A percentile compares a stretch with the other conserved stretches of the same genome.
Evolutionary conservation across 176 grass and related monocot genomes (phyloP).

Genomic region (Panicum miliaceum): DNA sequence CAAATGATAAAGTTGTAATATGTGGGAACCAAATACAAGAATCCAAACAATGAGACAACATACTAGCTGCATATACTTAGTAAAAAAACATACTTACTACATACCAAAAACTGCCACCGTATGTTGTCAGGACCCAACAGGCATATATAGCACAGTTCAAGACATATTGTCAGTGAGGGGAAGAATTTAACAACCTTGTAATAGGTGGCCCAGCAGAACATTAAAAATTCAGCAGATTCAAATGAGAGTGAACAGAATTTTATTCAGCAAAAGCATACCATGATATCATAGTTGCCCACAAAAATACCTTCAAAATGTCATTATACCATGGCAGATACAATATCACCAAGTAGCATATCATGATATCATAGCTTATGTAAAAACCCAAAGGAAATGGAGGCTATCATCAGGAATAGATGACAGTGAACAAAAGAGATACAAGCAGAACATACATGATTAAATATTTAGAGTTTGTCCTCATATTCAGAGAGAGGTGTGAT

Average conservation of each 20-base stretch:
- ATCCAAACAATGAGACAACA: no score
- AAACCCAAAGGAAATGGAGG: background rate
- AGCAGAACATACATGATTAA: background rate
- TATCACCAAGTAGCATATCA: background rate
- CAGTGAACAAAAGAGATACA: background rate
- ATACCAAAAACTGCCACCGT: no score
- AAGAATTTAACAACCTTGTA: no score
- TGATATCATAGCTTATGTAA: background rate
- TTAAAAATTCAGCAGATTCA: no score
- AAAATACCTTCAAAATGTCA: slow-evolving; percentile 4
- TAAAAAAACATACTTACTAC: no score
- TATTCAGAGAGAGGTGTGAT: slow-evolving; percentile 12
- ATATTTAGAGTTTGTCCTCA: background rate
- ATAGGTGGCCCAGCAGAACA: no score
- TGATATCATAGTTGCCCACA: background rate
- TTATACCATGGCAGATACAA: slow-evolving; percentile 13
- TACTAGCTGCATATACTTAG: no score
- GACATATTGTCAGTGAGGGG: no score
- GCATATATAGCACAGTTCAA: no score
- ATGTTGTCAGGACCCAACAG: no score
- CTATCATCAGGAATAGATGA: background rate
- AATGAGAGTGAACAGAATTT: background rate
- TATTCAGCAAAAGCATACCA: background rate
- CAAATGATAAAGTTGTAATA: background rate
- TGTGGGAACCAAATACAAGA: no score